Base-by-base conservation (phyloP, 495 filamentous ascomycete genomes). In the Penicillium antarcticum region DNA sequence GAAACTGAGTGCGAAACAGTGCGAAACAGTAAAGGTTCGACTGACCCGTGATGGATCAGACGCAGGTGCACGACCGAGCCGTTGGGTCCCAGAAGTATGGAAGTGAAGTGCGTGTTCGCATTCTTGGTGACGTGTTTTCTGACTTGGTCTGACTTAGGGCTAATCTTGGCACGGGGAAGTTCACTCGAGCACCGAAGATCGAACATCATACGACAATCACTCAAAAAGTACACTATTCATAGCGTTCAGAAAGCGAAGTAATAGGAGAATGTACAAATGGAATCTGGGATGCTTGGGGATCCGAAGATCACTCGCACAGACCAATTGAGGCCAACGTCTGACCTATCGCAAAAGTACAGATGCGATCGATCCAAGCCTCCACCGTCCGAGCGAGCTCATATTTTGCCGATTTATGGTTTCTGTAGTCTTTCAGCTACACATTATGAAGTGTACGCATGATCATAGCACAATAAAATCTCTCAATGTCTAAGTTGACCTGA, bases 21-120 rank as follows among this genome's bases (percentile, higher is more conserved):
- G 16, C 26, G 7, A 12, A 48, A 36, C 36, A 24, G 16, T 61
- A 35, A 36, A 43, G 55, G 46, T 48, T 50, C 19, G 51, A 61
- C 53, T 69, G 66, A 68, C 62, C 62, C 57, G 65, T 69, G 69
- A 72, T 68, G 61, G 51, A 56, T 72, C 69, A 68, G 55, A 68
- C 33, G 33, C 51, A 45, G 40, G 56, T 50, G 58, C 56, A 48
- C 51, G 38, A 39, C 37, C 47, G 47, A 42, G 42, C 47, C 38
- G 47, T 42, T 49, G 43, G 45, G 40, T 13, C 14, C 42, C 42
- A 29, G 13, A 17, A n/a, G 12, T 16, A 16, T 44, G 21, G 42
- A 11, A 44, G 23, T 8, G 13, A 44, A 17, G 26, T 29, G 26
- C 26, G 26, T 29, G 26, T 29, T 29, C 26, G 5, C 26, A 29